Evolutionary conservation across 257 asterid species (phyloP), one percentile per base, ranked within the genome.

Genomic region (Cruciata laevipes): DNA sequence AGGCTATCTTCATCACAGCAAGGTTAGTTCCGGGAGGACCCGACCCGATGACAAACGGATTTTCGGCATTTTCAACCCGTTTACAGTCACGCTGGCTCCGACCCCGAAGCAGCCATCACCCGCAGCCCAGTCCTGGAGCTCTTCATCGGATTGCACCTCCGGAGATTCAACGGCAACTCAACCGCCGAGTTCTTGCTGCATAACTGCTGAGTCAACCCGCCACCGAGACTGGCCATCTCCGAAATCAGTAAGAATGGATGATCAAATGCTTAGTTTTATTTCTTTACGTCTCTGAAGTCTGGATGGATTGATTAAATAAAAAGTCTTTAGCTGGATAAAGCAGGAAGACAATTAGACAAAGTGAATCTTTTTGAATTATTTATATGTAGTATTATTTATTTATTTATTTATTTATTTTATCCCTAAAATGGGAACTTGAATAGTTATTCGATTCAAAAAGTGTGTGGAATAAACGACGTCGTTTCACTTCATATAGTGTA

Each of bases 21-120:
- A 85, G 84, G 73, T 93, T 93, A 68, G 99, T 93, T 0, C 99
- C 99, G 1, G 99, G 99, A 47, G 99, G 99, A 21, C 99, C 99
- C 73, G 99, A 93, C 51, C 97, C 99, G 74, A 93, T 93, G 0
- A 90, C 99, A 70, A 90, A 93, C 0, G 97, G 99, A 73, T 93
- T 93, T 93, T 93, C 3, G 97, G 94, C 99, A 93, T 88, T 68
- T 86, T 88, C 82, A 93, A 68, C 44, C 97, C 99, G 69, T 93
- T 93, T 1, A 88, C 99, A 7, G 88, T 85, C 25, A 93, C 97
- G 38, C 96, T 88, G 97, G 96, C 79, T 83, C 98, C 49, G 81
- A 67, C 31, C 68, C 35, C 21, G 21, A 37, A 8, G 81, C 79
- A 16, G 93, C 86, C 38, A 70, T 63, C 27, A 89, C 69, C 79